Evolutionary conservation across 2,329 filamentous ascomycete species (phyloP).

Genomic region (Daldinia eschscholtzii): DNA sequence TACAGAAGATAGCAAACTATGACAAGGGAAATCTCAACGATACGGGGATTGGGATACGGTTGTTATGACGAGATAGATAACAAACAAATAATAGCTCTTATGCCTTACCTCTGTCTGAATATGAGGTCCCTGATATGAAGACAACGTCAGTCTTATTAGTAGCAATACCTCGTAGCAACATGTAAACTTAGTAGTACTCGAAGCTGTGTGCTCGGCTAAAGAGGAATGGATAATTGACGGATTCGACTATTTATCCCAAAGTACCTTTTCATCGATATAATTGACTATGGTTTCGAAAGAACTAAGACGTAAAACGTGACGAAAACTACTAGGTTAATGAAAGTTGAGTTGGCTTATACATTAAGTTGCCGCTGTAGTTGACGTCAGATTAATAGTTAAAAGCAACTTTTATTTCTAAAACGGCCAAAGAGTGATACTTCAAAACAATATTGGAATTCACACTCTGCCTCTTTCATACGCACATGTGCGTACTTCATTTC

Average conservation of each 20-base stretch:
- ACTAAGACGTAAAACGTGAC: background rate
- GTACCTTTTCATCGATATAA: background rate
- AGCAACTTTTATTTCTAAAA: background rate
- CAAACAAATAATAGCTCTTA: background rate
- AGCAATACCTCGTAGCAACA: conserved; percentile 1
- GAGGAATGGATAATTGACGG: background rate
- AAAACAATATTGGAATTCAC: background rate
- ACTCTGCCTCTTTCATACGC: background rate
- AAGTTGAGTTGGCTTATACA: background rate
- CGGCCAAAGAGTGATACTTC: background rate
- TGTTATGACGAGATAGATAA: background rate
- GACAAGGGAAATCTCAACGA: background rate
- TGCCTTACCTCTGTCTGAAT: background rate
- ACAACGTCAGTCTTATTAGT: background rate
- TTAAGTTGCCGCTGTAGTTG: too few relatives aligned
- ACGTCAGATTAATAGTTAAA: background rate
- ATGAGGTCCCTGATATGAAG: background rate
- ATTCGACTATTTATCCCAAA: background rate
- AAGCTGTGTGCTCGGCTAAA: background rate
- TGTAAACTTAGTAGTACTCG: background rate
- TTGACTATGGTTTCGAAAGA: background rate
- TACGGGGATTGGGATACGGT: background rate
- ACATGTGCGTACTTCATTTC: background rate
- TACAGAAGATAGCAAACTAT: background rate
- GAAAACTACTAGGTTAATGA: background rate